Evolutionary conservation across 768 basidiomycete species (phyloP), one percentile per base, ranked within the genome.

Genomic region (Megacollybia marginata): DNA sequence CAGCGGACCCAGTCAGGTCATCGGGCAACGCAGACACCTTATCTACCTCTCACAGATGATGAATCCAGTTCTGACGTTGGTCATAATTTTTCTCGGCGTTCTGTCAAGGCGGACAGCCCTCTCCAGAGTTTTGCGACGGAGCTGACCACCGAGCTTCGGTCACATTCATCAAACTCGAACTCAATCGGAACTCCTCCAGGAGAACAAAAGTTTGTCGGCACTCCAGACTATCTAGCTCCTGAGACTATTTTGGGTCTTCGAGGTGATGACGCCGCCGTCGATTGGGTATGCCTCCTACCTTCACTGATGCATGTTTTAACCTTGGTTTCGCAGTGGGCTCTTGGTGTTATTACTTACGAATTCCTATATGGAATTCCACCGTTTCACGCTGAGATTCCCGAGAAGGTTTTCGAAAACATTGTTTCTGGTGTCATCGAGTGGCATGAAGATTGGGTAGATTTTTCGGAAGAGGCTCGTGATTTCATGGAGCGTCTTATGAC

Each of bases 351-450:
- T 63, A 90, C 92, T 31, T 98, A 99, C 64, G 96, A 99, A 71
- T 97, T 99, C 67, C 68, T 98, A 33, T 98, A 93, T 56, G 94
- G 96, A 4, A 81, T 93, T 33, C 96, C 96, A 23, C 96, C 96
- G 2, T 99, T 99, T 77, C 92, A 98, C 60, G 95, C 91, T 44
- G 93, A 97, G 52, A 89, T 90, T 8, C 95, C 96, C 0, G 93
- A 96, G 65, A 90, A 88, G 67, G 94, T 99, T 4, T 98, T 99
- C 59, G 94, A 96, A 69, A 98, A 98, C 62, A 97, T 98, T 60
- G 76, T 98, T 18, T 96, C 95, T 10, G 85, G 93, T 5, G 83
- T 87, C 31, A 78, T 98, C 60, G 86, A 95, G 52, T 99, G 94
- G 94, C 89, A 96, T 63, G 92, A 96, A 56, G 92, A 95, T 40